These are phyloP conservation scores for Penicillium angulare DNA, from an alignment of 495 filamentous ascomycete species.

Conservation along the genomic window DNA sequence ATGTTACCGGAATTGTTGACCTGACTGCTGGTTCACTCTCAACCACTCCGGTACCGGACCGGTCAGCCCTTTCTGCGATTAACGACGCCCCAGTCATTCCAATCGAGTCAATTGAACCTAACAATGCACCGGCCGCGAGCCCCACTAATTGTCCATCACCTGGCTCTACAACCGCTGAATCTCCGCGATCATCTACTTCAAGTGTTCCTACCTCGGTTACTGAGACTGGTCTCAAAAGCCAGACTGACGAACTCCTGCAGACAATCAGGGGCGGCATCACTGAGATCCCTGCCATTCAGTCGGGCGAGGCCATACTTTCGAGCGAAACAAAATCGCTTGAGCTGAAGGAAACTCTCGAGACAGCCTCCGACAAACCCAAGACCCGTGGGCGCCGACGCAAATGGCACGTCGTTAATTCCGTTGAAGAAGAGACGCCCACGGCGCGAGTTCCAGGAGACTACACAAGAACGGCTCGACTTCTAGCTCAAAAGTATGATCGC, in stretches of 20 bases:
- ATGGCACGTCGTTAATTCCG: conserved; percentile 37
- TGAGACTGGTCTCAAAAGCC: conserved; percentile 24
- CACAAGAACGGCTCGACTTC: conserved; percentile 66
- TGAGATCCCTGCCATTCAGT: conserved; percentile 12
- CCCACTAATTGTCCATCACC: conserved; percentile 31
- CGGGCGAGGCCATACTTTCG: too few relatives aligned
- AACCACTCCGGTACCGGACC: conserved; percentile 1
- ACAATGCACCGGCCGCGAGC: conserved; percentile 2
- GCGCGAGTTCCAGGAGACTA: conserved; percentile 72
- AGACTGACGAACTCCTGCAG: conserved; percentile 23
- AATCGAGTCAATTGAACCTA: conserved; percentile 2
- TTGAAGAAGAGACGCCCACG: conserved; percentile 40
- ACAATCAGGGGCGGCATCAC: neutral
- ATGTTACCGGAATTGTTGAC: conserved; percentile 6
- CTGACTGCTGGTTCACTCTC: conserved; percentile 2
- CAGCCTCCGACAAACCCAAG: conserved; percentile 15
- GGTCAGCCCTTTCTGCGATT: neutral
- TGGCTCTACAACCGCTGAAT: conserved; percentile 32
- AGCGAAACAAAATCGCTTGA: conserved; percentile 18
- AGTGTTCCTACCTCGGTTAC: conserved; percentile 40
- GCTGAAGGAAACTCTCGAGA: conserved; percentile 23
- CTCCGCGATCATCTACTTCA: conserved; percentile 37
- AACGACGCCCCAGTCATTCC: neutral
- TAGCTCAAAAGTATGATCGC: conserved; percentile 69
- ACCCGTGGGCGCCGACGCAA: conserved; percentile 22